Evolutionary conservation across 257 asterid genomes (phyloP).

Genomic region (Solanum piurae): DNA sequence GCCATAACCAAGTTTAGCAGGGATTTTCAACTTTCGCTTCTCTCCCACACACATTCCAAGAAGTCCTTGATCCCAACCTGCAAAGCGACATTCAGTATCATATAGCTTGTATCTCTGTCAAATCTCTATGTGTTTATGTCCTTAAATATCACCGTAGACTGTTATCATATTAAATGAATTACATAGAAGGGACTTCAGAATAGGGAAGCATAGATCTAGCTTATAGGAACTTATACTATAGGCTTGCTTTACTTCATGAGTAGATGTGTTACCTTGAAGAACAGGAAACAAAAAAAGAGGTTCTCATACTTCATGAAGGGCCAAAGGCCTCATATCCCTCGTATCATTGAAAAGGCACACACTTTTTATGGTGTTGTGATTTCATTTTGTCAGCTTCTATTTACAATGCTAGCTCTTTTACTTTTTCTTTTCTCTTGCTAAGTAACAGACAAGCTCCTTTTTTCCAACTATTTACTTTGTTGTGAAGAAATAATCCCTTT

Average conservation of each 20-base stretch:
- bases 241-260: background rate
- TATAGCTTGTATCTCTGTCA: background rate
- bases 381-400: background rate
- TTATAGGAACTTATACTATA: background rate
- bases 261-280: background rate
- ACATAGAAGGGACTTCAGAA: background rate
- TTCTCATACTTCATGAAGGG: background rate
- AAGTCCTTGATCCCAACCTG: conserved; percentile 99
- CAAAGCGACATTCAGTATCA: conserved; percentile 5
- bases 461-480: background rate
- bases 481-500: background rate
- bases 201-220: background rate
- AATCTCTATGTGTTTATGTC: background rate
- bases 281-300: background rate
- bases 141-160: background rate
- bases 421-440: background rate
- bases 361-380: background rate
- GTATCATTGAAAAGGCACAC: background rate
- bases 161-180: background rate
- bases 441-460: background rate
- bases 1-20: conserved; percentile 93
- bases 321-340: background rate
- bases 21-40: conserved; percentile 87
- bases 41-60: conserved; percentile 94
- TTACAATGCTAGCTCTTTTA: background rate